phyloP scores from a whole-genome alignment of 176 grass and related monocot genomes.

The Miscanthus lutarioriparius region DNA sequence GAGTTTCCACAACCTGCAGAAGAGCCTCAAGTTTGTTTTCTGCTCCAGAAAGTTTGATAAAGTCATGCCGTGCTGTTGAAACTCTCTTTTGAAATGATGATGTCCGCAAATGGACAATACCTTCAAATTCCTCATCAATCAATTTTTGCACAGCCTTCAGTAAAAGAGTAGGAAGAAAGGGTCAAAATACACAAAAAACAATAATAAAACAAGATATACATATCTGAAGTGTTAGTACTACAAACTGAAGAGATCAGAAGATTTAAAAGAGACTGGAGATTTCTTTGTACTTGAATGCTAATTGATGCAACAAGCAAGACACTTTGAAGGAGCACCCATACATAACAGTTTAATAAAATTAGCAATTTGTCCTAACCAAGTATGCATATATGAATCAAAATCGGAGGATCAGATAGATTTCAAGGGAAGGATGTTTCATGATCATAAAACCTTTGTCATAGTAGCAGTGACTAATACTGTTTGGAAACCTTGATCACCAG shows the following conservation, averaged over 20 bases:
- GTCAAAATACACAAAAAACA: neutral
- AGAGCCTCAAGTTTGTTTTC: slow-evolving; percentile 98
- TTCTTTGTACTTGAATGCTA: neutral
- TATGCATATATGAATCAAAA: slow-evolving; percentile 9
- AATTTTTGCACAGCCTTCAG: slow-evolving; percentile 84
- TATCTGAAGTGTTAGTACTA: neutral
- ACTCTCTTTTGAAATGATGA: slow-evolving; percentile 91
- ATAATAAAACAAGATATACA: neutral
- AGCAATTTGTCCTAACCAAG: neutral
- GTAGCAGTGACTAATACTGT: slow-evolving; percentile 90
- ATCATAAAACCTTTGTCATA: slow-evolving; percentile 71
- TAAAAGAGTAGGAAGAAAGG: slow-evolving; percentile 19
- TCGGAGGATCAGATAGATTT: neutral
- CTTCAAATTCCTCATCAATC: slow-evolving; percentile 94
- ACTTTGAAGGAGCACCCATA: neutral
- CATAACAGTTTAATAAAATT: slow-evolving; percentile 1
- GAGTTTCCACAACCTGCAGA: slow-evolving; percentile 62
- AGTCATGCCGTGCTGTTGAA: slow-evolving; percentile 95
- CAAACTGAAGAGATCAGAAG: neutral
- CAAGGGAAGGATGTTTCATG: neutral
- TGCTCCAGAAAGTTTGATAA: slow-evolving; percentile 85
- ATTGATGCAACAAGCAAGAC: neutral
- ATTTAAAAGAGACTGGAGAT: neutral
- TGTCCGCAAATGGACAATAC: slow-evolving; percentile 87
- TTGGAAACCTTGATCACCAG: slow-evolving; percentile 86